These are phyloP conservation scores for Pseudogymnoascus sp. DNA, from an alignment of 2,329 filamentous ascomycete species.

Conservation along the genomic window DNA sequence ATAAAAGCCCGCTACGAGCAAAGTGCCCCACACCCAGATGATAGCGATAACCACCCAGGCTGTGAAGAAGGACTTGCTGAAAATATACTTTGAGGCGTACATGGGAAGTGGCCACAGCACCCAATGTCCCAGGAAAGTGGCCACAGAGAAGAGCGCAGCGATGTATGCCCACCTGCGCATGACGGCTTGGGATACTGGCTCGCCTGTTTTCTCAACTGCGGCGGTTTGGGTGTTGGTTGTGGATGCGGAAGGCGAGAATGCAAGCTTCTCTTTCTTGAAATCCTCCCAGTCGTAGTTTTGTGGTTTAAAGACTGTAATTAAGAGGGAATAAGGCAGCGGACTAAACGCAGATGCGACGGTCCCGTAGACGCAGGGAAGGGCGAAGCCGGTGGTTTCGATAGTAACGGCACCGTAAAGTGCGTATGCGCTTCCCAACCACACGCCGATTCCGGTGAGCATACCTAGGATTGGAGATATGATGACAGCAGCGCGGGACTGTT, in stretches of 20 bases:
- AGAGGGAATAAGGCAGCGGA: constrained; percentile 36
- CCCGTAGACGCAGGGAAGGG: constrained; percentile 44
- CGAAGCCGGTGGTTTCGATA: constrained; percentile 39
- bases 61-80: constrained; percentile 39
- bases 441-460: constrained; percentile 40
- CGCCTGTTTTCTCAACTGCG: constrained; percentile 25
- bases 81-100: constrained; percentile 44
- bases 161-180: constrained; percentile 38
- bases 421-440: constrained; percentile 43
- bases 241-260: constrained; percentile 26
- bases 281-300: constrained; percentile 31
- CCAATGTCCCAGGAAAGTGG: constrained; percentile 45
- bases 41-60: constrained; percentile 44
- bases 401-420: constrained; percentile 39
- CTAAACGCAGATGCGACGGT: constrained; percentile 40
- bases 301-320: constrained; percentile 39
- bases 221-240: constrained; percentile 19
- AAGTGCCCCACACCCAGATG: constrained; percentile 45
- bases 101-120: constrained; percentile 47
- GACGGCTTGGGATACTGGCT: constrained; percentile 20
- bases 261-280: constrained; percentile 34
- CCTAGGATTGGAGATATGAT: constrained; percentile 43
- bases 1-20: constrained; percentile 41
- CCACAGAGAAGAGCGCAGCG: constrained; percentile 38
- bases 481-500: constrained; percentile 41